Conservation (phyloP, 2,329 filamentous ascomycete species). For the Colletotrichum caudatum region DNA sequence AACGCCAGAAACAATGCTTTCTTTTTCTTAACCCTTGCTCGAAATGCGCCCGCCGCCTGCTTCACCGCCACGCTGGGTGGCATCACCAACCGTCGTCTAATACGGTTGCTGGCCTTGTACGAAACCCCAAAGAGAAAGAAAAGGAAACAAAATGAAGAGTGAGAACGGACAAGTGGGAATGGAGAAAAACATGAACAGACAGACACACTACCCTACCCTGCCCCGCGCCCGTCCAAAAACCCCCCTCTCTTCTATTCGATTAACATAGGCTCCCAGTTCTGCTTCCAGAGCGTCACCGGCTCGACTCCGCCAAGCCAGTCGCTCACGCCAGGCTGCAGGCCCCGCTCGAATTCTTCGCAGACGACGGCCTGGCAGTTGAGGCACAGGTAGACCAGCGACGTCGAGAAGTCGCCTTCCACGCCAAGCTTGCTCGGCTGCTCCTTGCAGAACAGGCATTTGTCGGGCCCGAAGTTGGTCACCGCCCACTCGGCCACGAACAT, state of each 20-base stretch:
- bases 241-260: not conserved
- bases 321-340: slow-evolving; percentile 21
- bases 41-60: not conserved
- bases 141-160: not conserved
- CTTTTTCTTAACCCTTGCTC: slow-evolving; percentile 3
- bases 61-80: slow-evolving; percentile 22
- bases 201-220: not conserved
- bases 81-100: slow-evolving; percentile 18
- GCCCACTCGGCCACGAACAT: slow-evolving; percentile 47
- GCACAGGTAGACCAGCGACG: slow-evolving; percentile 49
- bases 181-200: not conserved
- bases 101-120: not conserved
- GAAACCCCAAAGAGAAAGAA: not conserved
- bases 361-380: slow-evolving; percentile 49
- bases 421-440: slow-evolving; percentile 29
- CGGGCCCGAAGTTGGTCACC: slow-evolving; percentile 43
- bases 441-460: slow-evolving; percentile 51
- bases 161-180: not conserved
- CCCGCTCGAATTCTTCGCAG: slow-evolving; percentile 12
- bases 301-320: slow-evolving; percentile 39
- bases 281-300: slow-evolving; percentile 12
- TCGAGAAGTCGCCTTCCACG: slow-evolving; percentile 20
- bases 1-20: slow-evolving; percentile 22
- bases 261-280: slow-evolving; percentile 14
- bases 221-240: too few relatives aligned